Evolutionary conservation across 768 basidiomycete species (phyloP), one percentile per base, ranked within the genome.

Genomic region (Psilocybe cyanescens): DNA sequence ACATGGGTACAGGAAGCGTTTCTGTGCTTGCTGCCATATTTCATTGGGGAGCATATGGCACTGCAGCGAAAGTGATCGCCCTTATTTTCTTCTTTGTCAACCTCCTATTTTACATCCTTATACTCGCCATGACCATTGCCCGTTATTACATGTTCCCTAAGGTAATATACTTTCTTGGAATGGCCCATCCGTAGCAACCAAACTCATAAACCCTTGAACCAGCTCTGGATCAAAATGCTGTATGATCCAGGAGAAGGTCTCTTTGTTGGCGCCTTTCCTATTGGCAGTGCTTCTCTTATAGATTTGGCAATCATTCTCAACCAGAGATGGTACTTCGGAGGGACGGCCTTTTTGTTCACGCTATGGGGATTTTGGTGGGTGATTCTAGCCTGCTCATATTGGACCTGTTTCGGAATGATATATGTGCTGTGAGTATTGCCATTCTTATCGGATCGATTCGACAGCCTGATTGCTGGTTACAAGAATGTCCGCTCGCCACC

Each of bases 351-450:
- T 68, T 68, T 87, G 8, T 86, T 81, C 54, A 61, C 73, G n/a
- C 67, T 88, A 30, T 88, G 88, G 84, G 83, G 69, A 6, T 66
- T 88, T 28, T 91, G 89, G 89, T 90, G 88, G 89, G 33, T 85
- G 37, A 86, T 88, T 59, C 71, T 83, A 1, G 75, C 71, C 0
- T 51, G 88, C 7, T 86, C 88, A 0, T 62, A 84, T 9, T 44
- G 37, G 24, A 64, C 64, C 35, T 59, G 64, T 30, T 67, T 67
- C 57, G 68, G 59, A 12, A 65, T 67, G 62, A 45, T 67, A 39
- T 64, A 65, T 45, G 45, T 55, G 5, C 55, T 67, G 65, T 67
- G 44, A 52, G 64, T 65, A 78, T 81, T 8, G 28, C 11, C 11
- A 14, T 19, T 28, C 4, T 0, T 57, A 33, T 14, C 16, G 3